Evolutionary conservation across 1,284 basidiomycete genomes (phyloP).

Genomic region (Irpex lacteus): DNA sequence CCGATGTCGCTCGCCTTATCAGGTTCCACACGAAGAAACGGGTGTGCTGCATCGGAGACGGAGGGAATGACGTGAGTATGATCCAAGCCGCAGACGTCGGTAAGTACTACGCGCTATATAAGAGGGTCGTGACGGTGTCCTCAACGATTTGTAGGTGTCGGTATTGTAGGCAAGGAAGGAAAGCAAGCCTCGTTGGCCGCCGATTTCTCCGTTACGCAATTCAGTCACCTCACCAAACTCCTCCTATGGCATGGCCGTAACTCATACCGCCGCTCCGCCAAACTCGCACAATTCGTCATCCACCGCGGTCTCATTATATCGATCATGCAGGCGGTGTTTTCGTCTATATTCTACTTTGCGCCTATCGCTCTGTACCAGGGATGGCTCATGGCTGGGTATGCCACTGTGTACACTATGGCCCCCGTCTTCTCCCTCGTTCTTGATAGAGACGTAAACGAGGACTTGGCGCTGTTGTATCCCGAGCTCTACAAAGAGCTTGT

Average conservation of each 20-base stretch:
- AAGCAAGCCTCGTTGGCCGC: conserved; percentile 97
- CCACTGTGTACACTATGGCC: conserved; percentile 98
- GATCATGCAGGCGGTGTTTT: conserved; percentile 96
- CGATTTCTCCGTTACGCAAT: conserved; percentile 97
- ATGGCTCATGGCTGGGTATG: conserved; percentile 98
- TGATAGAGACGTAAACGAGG: conserved; percentile 95
- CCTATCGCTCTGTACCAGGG: conserved; percentile 98
- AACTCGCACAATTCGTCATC: conserved; percentile 98
- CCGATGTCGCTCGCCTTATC: conserved; percentile 93
- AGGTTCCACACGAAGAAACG: conserved; percentile 88
- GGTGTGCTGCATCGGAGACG: conserved; percentile 97
- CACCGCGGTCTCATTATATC: conserved; percentile 98
- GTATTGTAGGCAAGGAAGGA: conserved; percentile 98
- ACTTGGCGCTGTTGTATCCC: conserved; percentile 92
- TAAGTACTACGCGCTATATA: no score
- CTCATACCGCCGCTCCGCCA: conserved; percentile 96
- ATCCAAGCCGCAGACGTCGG: conserved; percentile 94
- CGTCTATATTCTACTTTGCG: conserved; percentile 97
- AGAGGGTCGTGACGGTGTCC: no score
- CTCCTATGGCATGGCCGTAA: conserved; percentile 97
- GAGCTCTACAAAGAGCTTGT: conserved; percentile 98
- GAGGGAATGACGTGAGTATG: conserved; percentile 95
- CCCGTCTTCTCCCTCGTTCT: conserved; percentile 97
- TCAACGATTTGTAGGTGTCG: conserved; percentile 64
- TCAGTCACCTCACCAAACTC: conserved; percentile 92